phyloP scores from a whole-genome alignment of 2,329 filamentous ascomycete species.

The Penicillium sp. region DNA sequence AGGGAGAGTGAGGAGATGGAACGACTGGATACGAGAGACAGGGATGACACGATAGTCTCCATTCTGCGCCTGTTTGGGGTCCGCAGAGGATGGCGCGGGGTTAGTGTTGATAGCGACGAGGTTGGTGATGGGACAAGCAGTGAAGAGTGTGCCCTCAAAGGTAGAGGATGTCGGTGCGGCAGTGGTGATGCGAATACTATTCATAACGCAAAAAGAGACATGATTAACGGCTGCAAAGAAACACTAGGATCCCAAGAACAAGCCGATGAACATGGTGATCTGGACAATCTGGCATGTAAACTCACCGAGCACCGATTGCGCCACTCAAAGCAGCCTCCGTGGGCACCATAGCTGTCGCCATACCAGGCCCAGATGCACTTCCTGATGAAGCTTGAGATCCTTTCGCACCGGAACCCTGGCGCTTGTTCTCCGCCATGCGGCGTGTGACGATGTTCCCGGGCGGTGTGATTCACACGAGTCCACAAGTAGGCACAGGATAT shows the following conservation, averaged over 20 bases:
- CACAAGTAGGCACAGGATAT: constrained; percentile 3
- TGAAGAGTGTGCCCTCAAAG: constrained; percentile 66
- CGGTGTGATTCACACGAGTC: constrained; percentile 21
- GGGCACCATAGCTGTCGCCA: constrained; percentile 52
- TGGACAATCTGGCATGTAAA: constrained; percentile 2
- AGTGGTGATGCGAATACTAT: constrained; percentile 63
- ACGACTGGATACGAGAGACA: constrained; percentile 61
- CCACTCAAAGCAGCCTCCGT: constrained; percentile 60
- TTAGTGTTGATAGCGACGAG: constrained; percentile 64
- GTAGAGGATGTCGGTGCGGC: constrained; percentile 54
- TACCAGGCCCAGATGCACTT: constrained; percentile 40
- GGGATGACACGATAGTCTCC: constrained; percentile 66
- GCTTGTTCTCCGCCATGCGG: constrained; percentile 63
- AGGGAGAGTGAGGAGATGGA: constrained; percentile 57
- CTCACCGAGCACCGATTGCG: constrained; percentile 66
- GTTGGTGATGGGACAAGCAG: constrained; percentile 64
- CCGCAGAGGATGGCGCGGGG: constrained; percentile 41
- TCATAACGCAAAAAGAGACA: neutral
- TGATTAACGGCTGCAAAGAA: neutral
- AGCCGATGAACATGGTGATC: neutral
- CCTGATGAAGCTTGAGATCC: constrained; percentile 41
- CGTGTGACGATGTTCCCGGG: constrained; percentile 13
- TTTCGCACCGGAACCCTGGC: constrained; percentile 59
- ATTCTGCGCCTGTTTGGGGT: constrained; percentile 43
- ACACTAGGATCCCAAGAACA: neutral